Evolutionary conservation across 257 asterid genomes (phyloP).

Genomic region (Osmanthus fragrans): DNA sequence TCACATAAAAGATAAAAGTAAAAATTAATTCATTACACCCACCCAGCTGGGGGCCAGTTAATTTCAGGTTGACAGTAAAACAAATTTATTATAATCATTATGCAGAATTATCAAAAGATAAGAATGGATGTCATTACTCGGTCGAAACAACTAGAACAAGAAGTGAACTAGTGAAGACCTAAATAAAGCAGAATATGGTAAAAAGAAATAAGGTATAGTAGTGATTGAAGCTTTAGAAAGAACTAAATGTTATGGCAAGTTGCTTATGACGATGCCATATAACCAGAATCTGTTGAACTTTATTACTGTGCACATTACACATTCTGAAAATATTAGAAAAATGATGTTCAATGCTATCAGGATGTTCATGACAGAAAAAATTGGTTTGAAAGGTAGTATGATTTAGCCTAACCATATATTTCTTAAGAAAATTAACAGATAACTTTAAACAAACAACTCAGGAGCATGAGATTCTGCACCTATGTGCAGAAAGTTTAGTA

Average conservation of each 20-base stretch:
- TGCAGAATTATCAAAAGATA: conserved; percentile 7
- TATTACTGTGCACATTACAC: background rate
- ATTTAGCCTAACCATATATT: background rate
- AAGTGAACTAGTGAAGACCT: background rate
- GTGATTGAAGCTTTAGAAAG: background rate
- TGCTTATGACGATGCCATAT: background rate
- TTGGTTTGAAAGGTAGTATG: conserved; percentile 9
- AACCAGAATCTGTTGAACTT: background rate
- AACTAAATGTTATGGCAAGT: background rate
- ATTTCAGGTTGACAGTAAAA: background rate
- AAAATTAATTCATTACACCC: conserved; percentile 13
- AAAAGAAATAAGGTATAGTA: background rate
- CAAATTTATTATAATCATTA: background rate
- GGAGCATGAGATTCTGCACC: background rate
- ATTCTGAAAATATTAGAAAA: background rate
- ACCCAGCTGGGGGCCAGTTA: conserved; percentile 4
- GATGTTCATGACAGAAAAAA: conserved; percentile 7
- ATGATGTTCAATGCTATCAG: conserved; percentile 5
- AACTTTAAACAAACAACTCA: background rate
- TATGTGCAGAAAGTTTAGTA: background rate
- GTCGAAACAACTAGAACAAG: conserved; percentile 1
- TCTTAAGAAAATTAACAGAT: background rate
- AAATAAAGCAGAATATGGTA: background rate
- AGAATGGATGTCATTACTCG: background rate
- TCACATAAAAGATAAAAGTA: background rate